Percentiles rank a stretch among this genome's conserved stretches.
These are phyloP conservation scores for Boletus edulis DNA, from an alignment of 768 basidiomycete species.

Conservation along the genomic window DNA sequence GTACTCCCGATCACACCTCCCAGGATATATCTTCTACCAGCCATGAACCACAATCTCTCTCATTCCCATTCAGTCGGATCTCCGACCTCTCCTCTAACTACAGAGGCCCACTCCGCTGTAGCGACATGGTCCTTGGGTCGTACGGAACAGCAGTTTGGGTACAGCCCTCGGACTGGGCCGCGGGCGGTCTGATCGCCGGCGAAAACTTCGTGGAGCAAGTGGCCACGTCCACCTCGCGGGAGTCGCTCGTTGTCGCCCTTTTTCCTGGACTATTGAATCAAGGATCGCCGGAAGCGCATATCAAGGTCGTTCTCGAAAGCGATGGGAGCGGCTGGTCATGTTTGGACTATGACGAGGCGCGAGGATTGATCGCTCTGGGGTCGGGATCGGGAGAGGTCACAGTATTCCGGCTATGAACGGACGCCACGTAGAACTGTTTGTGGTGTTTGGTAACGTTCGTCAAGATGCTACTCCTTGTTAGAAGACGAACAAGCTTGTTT, in stretches of 20 bases:
- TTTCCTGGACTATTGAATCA: constrained; percentile 43
- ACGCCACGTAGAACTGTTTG: neutral
- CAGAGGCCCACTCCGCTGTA: constrained; percentile 54
- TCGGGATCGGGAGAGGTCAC: constrained; percentile 47
- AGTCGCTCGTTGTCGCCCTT: constrained; percentile 45
- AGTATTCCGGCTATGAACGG: constrained; percentile 28
- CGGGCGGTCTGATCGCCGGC: constrained; percentile 36
- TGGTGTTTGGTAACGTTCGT: neutral
- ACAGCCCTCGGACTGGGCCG: constrained; percentile 48
- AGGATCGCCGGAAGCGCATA: constrained; percentile 19
- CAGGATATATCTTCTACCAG: constrained; percentile 16
- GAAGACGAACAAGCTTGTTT: neutral
- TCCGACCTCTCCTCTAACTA: constrained; percentile 34
- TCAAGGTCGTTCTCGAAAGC: constrained; percentile 36
- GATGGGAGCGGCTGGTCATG: constrained; percentile 43
- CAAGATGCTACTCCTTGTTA: neutral
- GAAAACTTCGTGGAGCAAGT: constrained; percentile 12
- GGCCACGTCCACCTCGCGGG: constrained; percentile 23
- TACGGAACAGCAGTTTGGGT: constrained; percentile 64
- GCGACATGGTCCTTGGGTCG: constrained; percentile 50
- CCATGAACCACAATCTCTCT: constrained; percentile 20
- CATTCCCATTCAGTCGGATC: constrained; percentile 48
- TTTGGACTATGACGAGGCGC: constrained; percentile 59
- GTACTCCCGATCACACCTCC: neutral
- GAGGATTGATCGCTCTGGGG: constrained; percentile 52